Evolutionary conservation across 1,284 basidiomycete species (phyloP).

Genomic region (Butyriboletus appendiculatus): DNA sequence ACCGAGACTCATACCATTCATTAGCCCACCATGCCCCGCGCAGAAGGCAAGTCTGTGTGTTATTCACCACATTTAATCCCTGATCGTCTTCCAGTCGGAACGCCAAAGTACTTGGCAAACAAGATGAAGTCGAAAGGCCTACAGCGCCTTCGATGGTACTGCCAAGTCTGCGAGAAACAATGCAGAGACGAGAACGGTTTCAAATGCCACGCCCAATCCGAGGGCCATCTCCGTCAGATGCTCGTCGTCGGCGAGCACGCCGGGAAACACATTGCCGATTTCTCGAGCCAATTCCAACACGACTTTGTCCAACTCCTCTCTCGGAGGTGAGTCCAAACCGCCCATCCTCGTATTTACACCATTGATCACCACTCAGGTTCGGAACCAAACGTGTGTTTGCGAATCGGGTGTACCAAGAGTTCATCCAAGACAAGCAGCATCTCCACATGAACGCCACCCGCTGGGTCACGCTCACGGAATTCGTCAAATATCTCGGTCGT

Average conservation of each 20-base stretch:
- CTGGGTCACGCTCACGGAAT: slow-evolving; percentile 97
- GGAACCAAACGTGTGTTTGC: slow-evolving; percentile 92
- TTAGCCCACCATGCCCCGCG: slow-evolving; percentile 64
- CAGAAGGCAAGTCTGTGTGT: slow-evolving; percentile 58
- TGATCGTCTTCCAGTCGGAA: slow-evolving; percentile 59
- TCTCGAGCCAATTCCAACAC: slow-evolving; percentile 87
- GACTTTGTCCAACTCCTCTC: slow-evolving; percentile 91
- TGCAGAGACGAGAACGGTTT: slow-evolving; percentile 97
- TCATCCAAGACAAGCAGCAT: slow-evolving; percentile 93
- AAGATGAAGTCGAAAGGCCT: slow-evolving; percentile 97
- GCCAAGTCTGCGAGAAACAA: slow-evolving; percentile 96
- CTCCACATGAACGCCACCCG: slow-evolving; percentile 98
- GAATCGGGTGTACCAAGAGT: slow-evolving; percentile 98
- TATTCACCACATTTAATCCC: neutral
- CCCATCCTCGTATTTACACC: neutral
- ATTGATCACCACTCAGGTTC: slow-evolving; percentile 53
- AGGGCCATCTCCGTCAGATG: slow-evolving; percentile 94
- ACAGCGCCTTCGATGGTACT: slow-evolving; percentile 93
- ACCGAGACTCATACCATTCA: neutral
- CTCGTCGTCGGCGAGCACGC: slow-evolving; percentile 93
- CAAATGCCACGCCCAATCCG: slow-evolving; percentile 87
- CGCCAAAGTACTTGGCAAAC: slow-evolving; percentile 90
- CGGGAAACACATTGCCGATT: slow-evolving; percentile 88
- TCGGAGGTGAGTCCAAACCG: slow-evolving; percentile 50
- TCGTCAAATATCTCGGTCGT: slow-evolving; percentile 89